phyloP scores from a whole-genome alignment of 139 green algal species.

The Picochlorum sp. region DNA sequence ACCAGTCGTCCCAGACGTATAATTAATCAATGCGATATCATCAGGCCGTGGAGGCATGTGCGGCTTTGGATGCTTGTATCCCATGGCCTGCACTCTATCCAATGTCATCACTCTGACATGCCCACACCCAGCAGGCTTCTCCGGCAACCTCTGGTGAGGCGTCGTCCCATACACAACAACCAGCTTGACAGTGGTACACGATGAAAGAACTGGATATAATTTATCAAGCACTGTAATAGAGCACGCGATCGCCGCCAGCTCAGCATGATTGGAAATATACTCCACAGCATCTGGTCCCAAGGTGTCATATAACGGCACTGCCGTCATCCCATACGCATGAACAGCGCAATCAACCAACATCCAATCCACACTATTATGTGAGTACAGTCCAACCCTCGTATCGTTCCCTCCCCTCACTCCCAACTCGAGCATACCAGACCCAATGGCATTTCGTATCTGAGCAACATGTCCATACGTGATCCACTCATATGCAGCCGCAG shows the following conservation, averaged over 20 bases:
- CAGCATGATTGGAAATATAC: slow-evolving; percentile 92
- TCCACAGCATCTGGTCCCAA: slow-evolving; percentile 86
- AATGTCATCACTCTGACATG: slow-evolving; percentile 44
- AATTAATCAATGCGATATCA: slow-evolving; percentile 87
- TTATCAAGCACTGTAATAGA: slow-evolving; percentile 54
- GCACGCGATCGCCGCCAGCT: slow-evolving; percentile 72
- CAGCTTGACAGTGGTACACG: slow-evolving; percentile 60
- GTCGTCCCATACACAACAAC: slow-evolving; percentile 32
- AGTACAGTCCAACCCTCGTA: slow-evolving; percentile 77
- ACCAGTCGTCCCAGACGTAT: slow-evolving; percentile 87
- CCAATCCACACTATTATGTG: slow-evolving; percentile 76
- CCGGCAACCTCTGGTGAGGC: slow-evolving; percentile 35
- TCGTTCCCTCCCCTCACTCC: slow-evolving; percentile 51
- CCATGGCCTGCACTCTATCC: slow-evolving; percentile 50
- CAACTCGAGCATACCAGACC: slow-evolving; percentile 77
- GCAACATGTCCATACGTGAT: slow-evolving; percentile 51
- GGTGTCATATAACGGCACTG: slow-evolving; percentile 96
- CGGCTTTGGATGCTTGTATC: slow-evolving; percentile 54
- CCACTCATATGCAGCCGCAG: slow-evolving; percentile 51
- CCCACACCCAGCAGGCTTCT: slow-evolving; percentile 26
- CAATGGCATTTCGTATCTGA: slow-evolving; percentile 69
- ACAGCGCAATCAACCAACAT: slow-evolving; percentile 75
- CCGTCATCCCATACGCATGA: slow-evolving; percentile 76
- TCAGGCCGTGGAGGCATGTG: slow-evolving; percentile 67
- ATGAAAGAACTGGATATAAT: slow-evolving; percentile 57